A percentile compares a stretch with the other conserved stretches of the same genome.
Evolutionary conservation across 257 asterid genomes (phyloP).

Genomic region (Lithospermum erythrorhizon): DNA sequence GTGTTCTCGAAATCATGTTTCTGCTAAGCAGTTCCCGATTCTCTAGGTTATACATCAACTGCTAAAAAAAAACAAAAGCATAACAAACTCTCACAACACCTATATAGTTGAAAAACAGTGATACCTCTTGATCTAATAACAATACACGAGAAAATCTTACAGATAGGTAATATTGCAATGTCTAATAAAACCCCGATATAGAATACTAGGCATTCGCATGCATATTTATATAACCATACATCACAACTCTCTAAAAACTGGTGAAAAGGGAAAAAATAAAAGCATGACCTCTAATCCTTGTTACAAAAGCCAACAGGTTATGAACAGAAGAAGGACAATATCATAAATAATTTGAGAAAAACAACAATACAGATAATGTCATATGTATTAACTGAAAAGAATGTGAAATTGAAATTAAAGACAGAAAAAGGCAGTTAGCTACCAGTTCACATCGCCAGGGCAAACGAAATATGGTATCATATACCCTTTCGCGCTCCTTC

Average conservation of each 20-base stretch:
- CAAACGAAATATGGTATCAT: conserved; percentile 86
- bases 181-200: background rate
- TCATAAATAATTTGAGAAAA: too few relatives aligned
- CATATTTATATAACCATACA: background rate
- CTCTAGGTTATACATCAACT: background rate
- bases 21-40: background rate
- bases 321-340: too few relatives aligned
- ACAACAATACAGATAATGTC: too few relatives aligned
- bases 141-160: background rate
- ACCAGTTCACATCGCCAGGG: conserved; percentile 99
- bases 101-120: background rate
- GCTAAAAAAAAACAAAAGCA: background rate
- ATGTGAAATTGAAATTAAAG: conserved; percentile 1
- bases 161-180: too few relatives aligned
- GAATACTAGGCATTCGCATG: background rate
- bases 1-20: background rate
- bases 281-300: too few relatives aligned
- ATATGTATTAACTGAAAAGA: background rate
- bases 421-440: conserved; percentile 15
- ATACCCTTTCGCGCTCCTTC: conserved; percentile 85
- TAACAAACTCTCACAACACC: background rate
- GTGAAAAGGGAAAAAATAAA: too few relatives aligned
- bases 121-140: background rate
- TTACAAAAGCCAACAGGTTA: too few relatives aligned
- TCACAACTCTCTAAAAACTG: too few relatives aligned